phyloP scores from a whole-genome alignment of 2,329 filamentous ascomycete species.

The Metarhizium anisopliae region DNA sequence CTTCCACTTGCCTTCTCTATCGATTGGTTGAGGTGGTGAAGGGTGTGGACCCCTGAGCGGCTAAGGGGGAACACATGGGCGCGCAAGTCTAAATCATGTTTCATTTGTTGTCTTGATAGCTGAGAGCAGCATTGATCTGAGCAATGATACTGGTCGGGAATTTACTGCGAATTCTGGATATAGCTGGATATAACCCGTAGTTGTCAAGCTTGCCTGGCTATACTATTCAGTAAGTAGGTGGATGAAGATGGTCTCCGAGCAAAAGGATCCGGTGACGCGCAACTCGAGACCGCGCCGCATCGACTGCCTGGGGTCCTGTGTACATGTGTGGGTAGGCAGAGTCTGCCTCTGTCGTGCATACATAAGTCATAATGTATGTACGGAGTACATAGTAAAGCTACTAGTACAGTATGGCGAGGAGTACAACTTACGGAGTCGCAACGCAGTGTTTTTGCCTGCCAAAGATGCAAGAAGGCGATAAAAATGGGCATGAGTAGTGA shows the following conservation, averaged over 20 bases:
- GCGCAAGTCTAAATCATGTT: neutral
- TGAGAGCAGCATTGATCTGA: neutral
- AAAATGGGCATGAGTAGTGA: neutral
- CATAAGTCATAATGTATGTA: neutral
- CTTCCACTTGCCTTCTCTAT: constrained; percentile 11
- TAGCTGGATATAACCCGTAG: no score
- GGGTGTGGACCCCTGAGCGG: neutral
- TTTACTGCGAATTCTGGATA: neutral
- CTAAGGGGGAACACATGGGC: constrained; percentile 6
- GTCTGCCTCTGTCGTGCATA: neutral
- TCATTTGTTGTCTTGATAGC: neutral
- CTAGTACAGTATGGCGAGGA: no score
- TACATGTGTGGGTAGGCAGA: no score
- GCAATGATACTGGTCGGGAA: neutral
- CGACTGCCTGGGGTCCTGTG: neutral
- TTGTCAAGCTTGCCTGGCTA: no score
- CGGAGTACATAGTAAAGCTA: no score
- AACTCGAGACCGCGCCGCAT: neutral
- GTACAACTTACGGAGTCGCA: no score
- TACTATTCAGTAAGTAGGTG: no score
- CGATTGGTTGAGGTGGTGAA: constrained; percentile 7
- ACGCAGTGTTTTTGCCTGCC: neutral
- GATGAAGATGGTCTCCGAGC: neutral
- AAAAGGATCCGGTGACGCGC: neutral
- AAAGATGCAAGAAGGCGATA: neutral